These are phyloP conservation scores for Bacidia rubella DNA, from an alignment of 495 filamentous ascomycete species.

Conservation along the genomic window DNA sequence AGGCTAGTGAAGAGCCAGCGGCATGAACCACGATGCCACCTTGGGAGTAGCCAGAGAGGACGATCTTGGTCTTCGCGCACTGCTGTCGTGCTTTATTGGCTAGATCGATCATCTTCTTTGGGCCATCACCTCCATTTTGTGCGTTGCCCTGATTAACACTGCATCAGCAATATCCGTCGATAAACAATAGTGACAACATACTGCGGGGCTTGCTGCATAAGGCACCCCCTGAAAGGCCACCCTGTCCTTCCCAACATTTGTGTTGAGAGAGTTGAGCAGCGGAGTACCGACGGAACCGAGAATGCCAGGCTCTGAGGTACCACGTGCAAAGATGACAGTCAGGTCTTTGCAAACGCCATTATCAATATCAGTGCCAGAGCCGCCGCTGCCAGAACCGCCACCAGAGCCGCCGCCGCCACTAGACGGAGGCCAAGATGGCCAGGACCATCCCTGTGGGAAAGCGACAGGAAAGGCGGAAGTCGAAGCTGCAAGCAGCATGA, in stretches of 20 bases:
- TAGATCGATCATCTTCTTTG: constrained; percentile 32
- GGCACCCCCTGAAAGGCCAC: constrained; percentile 42
- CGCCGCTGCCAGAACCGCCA: constrained; percentile 6
- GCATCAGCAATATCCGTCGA: constrained; percentile 12
- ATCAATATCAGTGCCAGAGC: constrained; percentile 29
- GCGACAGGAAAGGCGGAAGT: constrained; percentile 1
- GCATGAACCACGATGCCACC: constrained; percentile 40
- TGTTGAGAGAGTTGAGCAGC: constrained; percentile 34
- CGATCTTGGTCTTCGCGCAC: constrained; percentile 46
- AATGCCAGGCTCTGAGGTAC: constrained; percentile 41
- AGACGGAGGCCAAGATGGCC: constrained; percentile 1
- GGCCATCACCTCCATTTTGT: constrained; percentile 30
- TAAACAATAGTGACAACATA: constrained; percentile 12
- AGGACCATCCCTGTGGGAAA: neutral
- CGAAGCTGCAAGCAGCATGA: constrained; percentile 1
- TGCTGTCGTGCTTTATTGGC: constrained; percentile 30
- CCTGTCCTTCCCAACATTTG: constrained; percentile 20
- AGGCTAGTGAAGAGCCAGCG: constrained; percentile 25
- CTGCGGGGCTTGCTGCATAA: constrained; percentile 32
- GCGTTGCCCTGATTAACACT: constrained; percentile 31
- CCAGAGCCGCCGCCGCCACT: constrained; percentile 1
- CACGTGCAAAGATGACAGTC: constrained; percentile 47
- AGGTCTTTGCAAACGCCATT: constrained; percentile 31
- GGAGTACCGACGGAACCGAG: constrained; percentile 41
- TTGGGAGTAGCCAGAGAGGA: constrained; percentile 47